Conservation (phyloP, 805 yeast genomes). For the Alloascoidea africana region DNA sequence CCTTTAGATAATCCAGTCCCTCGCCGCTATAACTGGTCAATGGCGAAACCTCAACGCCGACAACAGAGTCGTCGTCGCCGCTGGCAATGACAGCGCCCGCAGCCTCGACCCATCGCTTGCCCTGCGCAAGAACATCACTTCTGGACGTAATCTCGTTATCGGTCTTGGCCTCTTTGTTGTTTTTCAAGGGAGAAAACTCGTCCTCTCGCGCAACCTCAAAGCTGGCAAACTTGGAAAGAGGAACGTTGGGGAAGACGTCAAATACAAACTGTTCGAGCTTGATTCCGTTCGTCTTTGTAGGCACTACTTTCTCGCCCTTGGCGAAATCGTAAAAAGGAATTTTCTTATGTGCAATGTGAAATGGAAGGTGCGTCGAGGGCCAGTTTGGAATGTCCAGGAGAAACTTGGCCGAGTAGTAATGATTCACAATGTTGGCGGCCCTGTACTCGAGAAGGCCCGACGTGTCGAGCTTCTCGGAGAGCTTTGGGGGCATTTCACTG, state of each 20-base stretch:
- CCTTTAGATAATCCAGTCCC: constrained; percentile 42
- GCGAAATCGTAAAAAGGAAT: constrained; percentile 42
- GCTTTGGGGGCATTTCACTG: constrained; percentile 68
- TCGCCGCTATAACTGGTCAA: constrained; percentile 63
- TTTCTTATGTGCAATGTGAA: constrained; percentile 88
- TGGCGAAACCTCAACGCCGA: constrained; percentile 64
- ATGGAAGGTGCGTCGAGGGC: constrained; percentile 66
- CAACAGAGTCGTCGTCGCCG: constrained; percentile 19
- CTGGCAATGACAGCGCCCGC: constrained; percentile 52
- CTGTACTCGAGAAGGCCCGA: constrained; percentile 55
- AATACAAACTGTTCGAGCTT: constrained; percentile 94
- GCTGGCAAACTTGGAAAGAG: constrained; percentile 65
- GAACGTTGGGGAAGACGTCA: constrained; percentile 80
- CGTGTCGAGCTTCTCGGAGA: constrained; percentile 49
- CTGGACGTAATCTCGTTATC: constrained; percentile 82
- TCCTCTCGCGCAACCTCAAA: constrained; percentile 75
- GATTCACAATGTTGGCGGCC: constrained; percentile 96
- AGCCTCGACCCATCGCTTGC: constrained; percentile 55
- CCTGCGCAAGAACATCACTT: constrained; percentile 43
- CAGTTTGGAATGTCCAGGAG: constrained; percentile 48
- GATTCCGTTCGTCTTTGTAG: constrained; percentile 76
- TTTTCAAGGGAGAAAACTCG: constrained; percentile 91
- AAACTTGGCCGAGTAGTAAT: constrained; percentile 78
- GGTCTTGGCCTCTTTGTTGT: constrained; percentile 63
- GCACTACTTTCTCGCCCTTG: constrained; percentile 30